Evolutionary conservation across 495 filamentous ascomycete species (phyloP), one percentile per base, ranked within the genome.

Genomic region (Trichoderma asperelloides): DNA sequence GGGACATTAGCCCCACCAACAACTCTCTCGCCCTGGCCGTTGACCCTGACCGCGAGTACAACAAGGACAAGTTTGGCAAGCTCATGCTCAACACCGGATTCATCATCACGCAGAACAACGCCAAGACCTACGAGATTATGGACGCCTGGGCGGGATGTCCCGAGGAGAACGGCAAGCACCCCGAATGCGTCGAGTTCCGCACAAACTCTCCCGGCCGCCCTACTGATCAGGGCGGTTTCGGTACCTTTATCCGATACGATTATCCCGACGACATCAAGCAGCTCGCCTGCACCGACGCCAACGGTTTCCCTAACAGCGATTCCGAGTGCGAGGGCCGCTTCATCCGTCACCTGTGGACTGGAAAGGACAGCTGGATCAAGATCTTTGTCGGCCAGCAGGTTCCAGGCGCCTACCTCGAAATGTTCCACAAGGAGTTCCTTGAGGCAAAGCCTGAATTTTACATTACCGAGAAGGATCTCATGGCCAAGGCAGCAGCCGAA

Each of bases 11-110:
- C 43, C 49, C 70, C 11, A 69, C 78, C 11, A 80, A 75, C 25
- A 72, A 47, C 64, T 45, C 81, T 15, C 71, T 81, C 55, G 78
- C 81, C 65, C 75, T 84, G 75, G 76, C 82, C 55, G 68, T 75
- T 41, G 80, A 82, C 49, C 76, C 78, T 1, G 41, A 69, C 9
- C 71, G 45, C 47, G 55, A 66, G 28, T 66, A 69, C 27, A 78
- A 75, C 68, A 69, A 71, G 51, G 76, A 78, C 67, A 68, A 63
- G 40, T 67, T 69, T 47, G 74, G 74, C 27, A 70, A 75, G 18
- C 69, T 68, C 8, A 69, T 74, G 55, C 71, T 79, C 28, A 81
- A 79, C 64, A 81, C 75, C 5, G 78, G 78, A 27, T 78, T 79
- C 64, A 71, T 79, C 41, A 74, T 81, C 37, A 74, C 74, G 1